These are phyloP conservation scores for Pythium guiyangense DNA, from an alignment of 352 stramenopile genomes.

Conservation along the genomic window DNA sequence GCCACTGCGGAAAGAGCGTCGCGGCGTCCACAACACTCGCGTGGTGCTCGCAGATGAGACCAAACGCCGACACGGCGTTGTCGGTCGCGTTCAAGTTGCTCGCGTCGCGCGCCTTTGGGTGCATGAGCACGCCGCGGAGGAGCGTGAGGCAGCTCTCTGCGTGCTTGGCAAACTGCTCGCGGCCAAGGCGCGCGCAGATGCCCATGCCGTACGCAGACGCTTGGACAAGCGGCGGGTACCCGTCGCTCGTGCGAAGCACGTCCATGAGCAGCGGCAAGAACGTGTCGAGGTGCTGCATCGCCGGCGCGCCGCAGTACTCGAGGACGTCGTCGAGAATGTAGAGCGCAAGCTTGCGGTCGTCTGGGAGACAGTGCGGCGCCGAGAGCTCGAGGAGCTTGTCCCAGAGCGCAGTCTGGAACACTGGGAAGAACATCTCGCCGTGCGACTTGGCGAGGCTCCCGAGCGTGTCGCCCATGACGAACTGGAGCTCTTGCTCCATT, in stretches of 20 bases:
- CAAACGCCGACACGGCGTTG: constrained; percentile 73
- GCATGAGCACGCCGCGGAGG: constrained; percentile 51
- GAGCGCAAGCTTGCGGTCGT: constrained; percentile 79
- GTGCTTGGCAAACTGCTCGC: constrained; percentile 45
- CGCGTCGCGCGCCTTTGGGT: constrained; percentile 40
- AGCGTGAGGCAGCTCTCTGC: constrained; percentile 45
- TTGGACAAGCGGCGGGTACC: constrained; percentile 58
- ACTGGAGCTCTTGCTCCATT: constrained; percentile 72
- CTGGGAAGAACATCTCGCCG: constrained; percentile 56
- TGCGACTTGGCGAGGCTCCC: constrained; percentile 72
- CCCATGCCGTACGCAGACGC: constrained; percentile 74
- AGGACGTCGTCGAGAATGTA: constrained; percentile 86
- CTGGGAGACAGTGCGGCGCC: constrained; percentile 59
- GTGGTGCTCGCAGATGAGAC: constrained; percentile 71
- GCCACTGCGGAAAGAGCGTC: constrained; percentile 64
- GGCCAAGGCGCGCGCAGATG: constrained; percentile 52
- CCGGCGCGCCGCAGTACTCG: constrained; percentile 58
- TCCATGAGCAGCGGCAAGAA: constrained; percentile 68
- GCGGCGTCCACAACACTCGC: constrained; percentile 33
- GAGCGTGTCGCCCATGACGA: constrained; percentile 75
- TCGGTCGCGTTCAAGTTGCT: constrained; percentile 68
- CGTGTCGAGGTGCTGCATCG: constrained; percentile 44
- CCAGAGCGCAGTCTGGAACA: constrained; percentile 71
- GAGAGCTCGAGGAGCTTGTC: constrained; percentile 74
- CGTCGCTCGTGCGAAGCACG: constrained; percentile 56